Evolutionary conservation across 495 filamentous ascomycete species (phyloP).

Genomic region (Aspergillus homomorphus): DNA sequence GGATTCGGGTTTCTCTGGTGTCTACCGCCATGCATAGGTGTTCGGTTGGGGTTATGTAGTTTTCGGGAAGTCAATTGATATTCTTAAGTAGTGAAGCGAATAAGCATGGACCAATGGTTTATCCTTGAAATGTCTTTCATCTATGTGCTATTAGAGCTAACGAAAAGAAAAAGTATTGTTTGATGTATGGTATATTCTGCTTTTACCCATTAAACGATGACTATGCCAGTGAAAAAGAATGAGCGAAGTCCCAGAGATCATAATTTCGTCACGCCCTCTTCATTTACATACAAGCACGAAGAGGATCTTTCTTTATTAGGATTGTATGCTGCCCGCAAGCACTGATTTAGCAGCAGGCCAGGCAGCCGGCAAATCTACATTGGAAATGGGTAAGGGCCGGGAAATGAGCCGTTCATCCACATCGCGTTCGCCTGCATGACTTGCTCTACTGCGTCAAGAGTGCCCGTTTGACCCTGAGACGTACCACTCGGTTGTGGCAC

Average conservation of each 20-base stretch:
- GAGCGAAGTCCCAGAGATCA: background rate
- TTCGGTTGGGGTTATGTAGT: background rate
- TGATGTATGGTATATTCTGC: no score
- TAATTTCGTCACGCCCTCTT: background rate
- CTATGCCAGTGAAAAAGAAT: no score
- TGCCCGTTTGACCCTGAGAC: background rate
- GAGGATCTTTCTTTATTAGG: background rate
- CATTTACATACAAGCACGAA: background rate
- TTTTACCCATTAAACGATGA: no score
- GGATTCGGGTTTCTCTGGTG: no score
- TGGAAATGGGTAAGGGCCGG: background rate
- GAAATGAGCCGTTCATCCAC: background rate
- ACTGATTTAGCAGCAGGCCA: background rate
- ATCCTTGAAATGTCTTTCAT: no score
- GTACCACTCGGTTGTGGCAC: background rate
- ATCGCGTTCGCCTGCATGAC: background rate
- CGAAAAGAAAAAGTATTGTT: no score
- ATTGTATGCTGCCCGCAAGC: no score
- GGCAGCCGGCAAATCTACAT: background rate
- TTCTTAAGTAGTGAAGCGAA: no score
- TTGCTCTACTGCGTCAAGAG: background rate
- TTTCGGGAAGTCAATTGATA: no score
- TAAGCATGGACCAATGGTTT: no score
- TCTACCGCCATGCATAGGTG: no score
- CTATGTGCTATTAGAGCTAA: no score